Evolutionary conservation across 2,329 filamentous ascomycete genomes (phyloP), one percentile per base, ranked within the genome.

Genomic region (Phialophora chinensis): DNA sequence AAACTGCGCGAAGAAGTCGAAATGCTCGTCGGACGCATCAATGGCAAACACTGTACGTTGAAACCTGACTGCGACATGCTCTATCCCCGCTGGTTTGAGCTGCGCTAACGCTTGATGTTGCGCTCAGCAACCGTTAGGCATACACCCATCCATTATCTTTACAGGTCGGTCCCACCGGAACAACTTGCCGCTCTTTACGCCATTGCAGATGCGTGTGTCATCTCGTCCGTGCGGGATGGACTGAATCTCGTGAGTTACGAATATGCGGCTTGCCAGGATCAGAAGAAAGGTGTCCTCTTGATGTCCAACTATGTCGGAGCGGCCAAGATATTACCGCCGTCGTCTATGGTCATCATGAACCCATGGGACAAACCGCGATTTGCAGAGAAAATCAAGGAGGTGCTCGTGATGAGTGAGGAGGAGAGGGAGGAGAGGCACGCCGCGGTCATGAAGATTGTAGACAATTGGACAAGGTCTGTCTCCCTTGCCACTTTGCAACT

Each of bases 201-300:
- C 23, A 87, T 94, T 20, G 92, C 91, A 2, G 93, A 97, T 75
- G 90, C 91, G 57, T 96, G 93, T 75, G 85, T 97, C 4, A 92
- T 96, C 49, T 94, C 90, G 3, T 97, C 91, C 0, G 96, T 91
- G 4, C 89, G 94, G 52, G 94, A 98, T 75, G 94, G 94, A 74
- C 97, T 98, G 93, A 98, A 98, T 78, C 86, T 98, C 14, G 94
- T 98, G 23, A 94, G 92, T 0, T 97, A 96, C 79, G 94, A 98
- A 79, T 98, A 97, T 80, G 95, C 97, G 68, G 93, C 93, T 17
- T 93, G 91, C 25, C 94, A 97, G 77, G 86, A 90, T 72, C 86
- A 94, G 74, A 88, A 90, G 62, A 91, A 97, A 75, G 94, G 94
- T 55, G 91, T 93, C 60, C 91, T 98, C 86, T 92, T 97, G 61